Conservation (phyloP, 1,284 basidiomycete species). For the Tylopilus microsporus region DNA sequence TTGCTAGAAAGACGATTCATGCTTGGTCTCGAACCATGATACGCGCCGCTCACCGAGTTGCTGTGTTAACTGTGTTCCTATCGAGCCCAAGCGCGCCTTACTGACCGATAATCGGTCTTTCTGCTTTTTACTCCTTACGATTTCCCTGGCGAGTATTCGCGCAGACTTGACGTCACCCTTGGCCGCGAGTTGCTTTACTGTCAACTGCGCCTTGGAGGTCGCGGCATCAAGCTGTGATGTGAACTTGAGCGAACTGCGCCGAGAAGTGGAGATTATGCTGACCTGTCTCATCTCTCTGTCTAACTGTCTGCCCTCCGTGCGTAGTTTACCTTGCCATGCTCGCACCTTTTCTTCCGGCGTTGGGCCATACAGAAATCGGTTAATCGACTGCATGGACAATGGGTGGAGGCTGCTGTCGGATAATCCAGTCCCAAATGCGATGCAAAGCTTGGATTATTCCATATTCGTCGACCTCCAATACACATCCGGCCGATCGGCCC, state of each 20-base stretch:
- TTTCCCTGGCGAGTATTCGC: constrained; percentile 84
- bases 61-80: constrained; percentile 85
- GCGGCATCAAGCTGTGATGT: constrained; percentile 71
- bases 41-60: constrained; percentile 74
- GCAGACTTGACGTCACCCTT: constrained; percentile 94
- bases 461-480: not conserved
- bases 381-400: constrained; percentile 73
- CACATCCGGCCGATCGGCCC: not conserved
- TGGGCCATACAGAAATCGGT: constrained; percentile 90
- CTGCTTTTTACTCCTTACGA: constrained; percentile 94
- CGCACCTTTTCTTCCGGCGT: constrained; percentile 88
- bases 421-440: constrained; percentile 17
- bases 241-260: constrained; percentile 19
- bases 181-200: constrained; percentile 85
- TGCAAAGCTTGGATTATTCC: not conserved
- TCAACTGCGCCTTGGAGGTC: constrained; percentile 74
- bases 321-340: constrained; percentile 83
- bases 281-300: constrained; percentile 94
- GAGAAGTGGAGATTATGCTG: constrained; percentile 31
- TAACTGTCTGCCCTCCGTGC: constrained; percentile 72
- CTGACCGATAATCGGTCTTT: constrained; percentile 87
- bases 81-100: constrained; percentile 91
- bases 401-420: not conserved
- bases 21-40: not conserved
- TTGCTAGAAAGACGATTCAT: constrained; percentile 53